Conservation (phyloP, 2,329 filamentous ascomycete genomes). For the Xylaria sp. region DNA sequence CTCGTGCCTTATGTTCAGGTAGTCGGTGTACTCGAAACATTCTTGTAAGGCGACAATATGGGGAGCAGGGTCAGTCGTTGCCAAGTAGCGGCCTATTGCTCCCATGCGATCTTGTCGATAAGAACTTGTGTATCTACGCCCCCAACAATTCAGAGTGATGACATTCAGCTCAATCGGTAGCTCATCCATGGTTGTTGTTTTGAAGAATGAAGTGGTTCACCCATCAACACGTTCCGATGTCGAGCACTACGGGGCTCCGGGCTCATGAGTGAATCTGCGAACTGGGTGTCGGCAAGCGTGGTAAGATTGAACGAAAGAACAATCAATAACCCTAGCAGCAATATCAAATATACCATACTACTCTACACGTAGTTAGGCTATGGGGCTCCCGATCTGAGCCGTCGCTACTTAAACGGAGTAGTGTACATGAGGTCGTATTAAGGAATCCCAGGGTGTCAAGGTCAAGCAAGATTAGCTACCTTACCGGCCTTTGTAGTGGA, state of each 20-base stretch:
- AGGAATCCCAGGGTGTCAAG: slow-evolving; percentile 1
- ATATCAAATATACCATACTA: background rate
- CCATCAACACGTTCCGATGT: background rate
- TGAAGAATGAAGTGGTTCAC: background rate
- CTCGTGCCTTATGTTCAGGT: slow-evolving; percentile 74
- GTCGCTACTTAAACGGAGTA: background rate
- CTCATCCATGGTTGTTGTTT: slow-evolving; percentile 33
- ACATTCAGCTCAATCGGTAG: slow-evolving; percentile 71
- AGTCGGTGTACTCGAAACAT: slow-evolving; percentile 89
- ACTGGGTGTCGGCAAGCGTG: background rate
- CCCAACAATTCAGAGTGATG: slow-evolving; percentile 96
- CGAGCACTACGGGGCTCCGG: background rate
- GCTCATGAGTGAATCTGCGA: background rate
- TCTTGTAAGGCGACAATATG: slow-evolving; percentile 94
- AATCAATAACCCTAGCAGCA: background rate
- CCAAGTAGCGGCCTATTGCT: slow-evolving; percentile 84
- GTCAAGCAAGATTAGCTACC: background rate
- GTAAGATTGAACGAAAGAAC: background rate
- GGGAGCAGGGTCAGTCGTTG: slow-evolving; percentile 68
- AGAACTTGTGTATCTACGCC: slow-evolving; percentile 83
- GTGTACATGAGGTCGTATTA: slow-evolving; percentile 19
- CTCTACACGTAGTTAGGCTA: background rate
- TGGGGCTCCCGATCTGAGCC: slow-evolving; percentile 3
- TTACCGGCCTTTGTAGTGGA: background rate
- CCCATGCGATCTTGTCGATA: slow-evolving; percentile 77